Base-by-base conservation (phyloP, 306 rosid species). In the Castanopsis chinensis region DNA sequence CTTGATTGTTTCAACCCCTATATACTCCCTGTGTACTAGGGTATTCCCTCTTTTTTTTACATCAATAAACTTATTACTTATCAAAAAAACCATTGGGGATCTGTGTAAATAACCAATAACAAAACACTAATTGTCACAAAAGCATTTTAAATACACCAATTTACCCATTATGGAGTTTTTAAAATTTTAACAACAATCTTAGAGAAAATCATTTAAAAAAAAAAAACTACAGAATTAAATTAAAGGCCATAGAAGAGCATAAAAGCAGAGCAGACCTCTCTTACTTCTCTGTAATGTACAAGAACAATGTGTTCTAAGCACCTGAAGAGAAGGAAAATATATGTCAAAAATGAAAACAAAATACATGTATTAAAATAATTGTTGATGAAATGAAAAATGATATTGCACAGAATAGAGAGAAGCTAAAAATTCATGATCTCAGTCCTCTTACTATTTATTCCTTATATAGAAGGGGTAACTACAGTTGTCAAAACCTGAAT, bases 241-340 rank as follows among this genome's bases (percentile, higher is more conserved):
- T 61, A 72, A 76, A 60, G 45, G 41, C 35, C 18, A 74, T 43
- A 72, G 20, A 83, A 45, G 63, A 37, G 30, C 43, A 68, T 55
- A 79, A n/a, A 49, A 23, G 23, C 20, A 41, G 76, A n/a, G 23
- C 25, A 41, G 76, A 92, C 97, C 92, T 88, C 94, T 75, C 80
- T 87, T 73, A 87, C 85, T 54, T 91, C 85, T 76, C 92, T 87
- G 83, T 92, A 92, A 80, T 92, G 97, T 57, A 92, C 94, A 75
- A 92, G 94, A 77, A 88, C 97, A 83, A 92, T 90, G 86, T 90
- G 90, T 83, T 92, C 89, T 57, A 90, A 84, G 59, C 68, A 79
- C 88, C 97, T 91, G 97, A 78, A 91, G 78, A 45, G 15, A 51
- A 12, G 49, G 20, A 56, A 80, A 43, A 65, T 57, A 11, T 37